Percentiles rank a stretch among this genome's conserved stretches.
These are phyloP conservation scores for Cephaloascus fragrans DNA, from an alignment of 805 yeast genomes.

Conservation along the genomic window DNA sequence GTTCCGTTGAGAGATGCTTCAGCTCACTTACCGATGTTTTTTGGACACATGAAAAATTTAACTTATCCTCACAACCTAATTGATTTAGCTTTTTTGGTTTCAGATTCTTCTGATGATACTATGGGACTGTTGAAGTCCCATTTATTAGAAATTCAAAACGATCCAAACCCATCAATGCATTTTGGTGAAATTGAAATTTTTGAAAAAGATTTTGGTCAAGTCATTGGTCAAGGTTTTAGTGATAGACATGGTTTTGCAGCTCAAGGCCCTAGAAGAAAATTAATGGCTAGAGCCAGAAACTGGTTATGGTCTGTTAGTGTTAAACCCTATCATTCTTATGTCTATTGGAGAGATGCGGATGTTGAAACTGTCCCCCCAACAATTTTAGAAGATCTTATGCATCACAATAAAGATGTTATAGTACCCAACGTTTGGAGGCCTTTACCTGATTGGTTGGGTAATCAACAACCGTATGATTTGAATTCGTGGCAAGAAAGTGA, in stretches of 20 bases:
- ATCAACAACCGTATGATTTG: conserved; percentile 38
- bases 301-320: conserved; percentile 38
- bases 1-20: conserved; percentile 55
- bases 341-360: conserved; percentile 39
- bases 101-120: conserved; percentile 35
- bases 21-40: conserved; percentile 52
- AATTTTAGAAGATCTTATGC: conserved; percentile 36
- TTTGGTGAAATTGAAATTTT: conserved; percentile 37
- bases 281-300: conserved; percentile 38
- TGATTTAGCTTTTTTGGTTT: conserved; percentile 39
- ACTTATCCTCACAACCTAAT: conserved; percentile 49
- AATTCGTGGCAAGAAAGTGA: conserved; percentile 41
- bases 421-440: conserved; percentile 42
- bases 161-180: conserved; percentile 19
- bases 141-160: conserved; percentile 24
- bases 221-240: conserved; percentile 33
- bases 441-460: conserved; percentile 38
- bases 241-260: conserved; percentile 40
- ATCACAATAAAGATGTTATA: conserved; percentile 35
- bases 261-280: conserved; percentile 35
- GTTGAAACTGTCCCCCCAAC: conserved; percentile 37
- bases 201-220: conserved; percentile 37
- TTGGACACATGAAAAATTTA: conserved; percentile 44
- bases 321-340: conserved; percentile 35
- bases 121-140: conserved; percentile 29